Conservation (phyloP, 177 flowering plant genomes). For the Telopea speciosissima region DNA sequence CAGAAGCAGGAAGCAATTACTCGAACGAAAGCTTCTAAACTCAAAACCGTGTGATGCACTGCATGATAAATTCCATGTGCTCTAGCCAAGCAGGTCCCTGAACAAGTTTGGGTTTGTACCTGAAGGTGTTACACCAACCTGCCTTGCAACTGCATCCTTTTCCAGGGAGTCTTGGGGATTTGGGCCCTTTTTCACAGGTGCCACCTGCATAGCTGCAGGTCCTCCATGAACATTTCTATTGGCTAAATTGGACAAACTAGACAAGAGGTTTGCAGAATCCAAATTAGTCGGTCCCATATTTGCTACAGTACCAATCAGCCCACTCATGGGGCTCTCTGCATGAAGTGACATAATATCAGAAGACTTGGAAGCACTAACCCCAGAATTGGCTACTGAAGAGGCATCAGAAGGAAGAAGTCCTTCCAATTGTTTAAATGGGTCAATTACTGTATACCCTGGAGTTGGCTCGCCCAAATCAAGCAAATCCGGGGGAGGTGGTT, state of each 20-base stretch:
- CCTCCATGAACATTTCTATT: slow-evolving; percentile 21
- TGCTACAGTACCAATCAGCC: slow-evolving; percentile 17
- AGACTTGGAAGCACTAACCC: slow-evolving; percentile 22
- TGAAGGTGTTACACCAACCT: slow-evolving; percentile 83
- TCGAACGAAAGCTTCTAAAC: not conserved
- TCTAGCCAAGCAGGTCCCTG: slow-evolving; percentile 80
- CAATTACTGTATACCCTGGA: slow-evolving; percentile 29
- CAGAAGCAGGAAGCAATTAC: not conserved
- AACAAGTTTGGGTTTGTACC: slow-evolving; percentile 84
- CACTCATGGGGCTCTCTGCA: slow-evolving; percentile 34
- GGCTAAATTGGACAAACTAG: slow-evolving; percentile 21
- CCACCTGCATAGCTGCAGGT: slow-evolving; percentile 7
- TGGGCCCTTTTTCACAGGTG: slow-evolving; percentile 55
- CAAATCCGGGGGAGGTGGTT: slow-evolving; percentile 69
- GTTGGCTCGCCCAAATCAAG: slow-evolving; percentile 76
- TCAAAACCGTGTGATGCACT: not conserved
- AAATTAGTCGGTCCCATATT: slow-evolving; percentile 19
- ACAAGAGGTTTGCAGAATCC: slow-evolving; percentile 14
- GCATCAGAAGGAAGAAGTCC: slow-evolving; percentile 50
- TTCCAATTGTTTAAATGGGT: slow-evolving; percentile 85
- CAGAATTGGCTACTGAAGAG: slow-evolving; percentile 19
- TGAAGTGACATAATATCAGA: slow-evolving; percentile 52
- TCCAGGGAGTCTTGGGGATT: slow-evolving; percentile 58
- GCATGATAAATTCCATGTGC: not conserved
- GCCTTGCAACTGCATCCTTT: slow-evolving; percentile 86